Conservation (phyloP, 2,329 filamentous ascomycete species). For the Diaporthe batatas region DNA sequence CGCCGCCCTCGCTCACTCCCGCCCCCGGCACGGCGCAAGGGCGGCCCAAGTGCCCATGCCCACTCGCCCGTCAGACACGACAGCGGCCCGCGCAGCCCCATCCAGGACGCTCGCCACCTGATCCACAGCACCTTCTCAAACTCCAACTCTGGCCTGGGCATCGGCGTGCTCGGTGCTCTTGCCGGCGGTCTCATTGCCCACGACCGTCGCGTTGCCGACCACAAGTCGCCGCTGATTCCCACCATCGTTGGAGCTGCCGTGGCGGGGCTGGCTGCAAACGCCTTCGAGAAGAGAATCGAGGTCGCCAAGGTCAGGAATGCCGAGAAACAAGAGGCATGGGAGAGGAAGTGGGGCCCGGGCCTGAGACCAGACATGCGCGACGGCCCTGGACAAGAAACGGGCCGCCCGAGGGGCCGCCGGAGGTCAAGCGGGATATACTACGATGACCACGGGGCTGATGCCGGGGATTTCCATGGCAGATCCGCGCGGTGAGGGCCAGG, state of each 20-base stretch:
- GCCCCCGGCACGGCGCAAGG: conserved; percentile 39
- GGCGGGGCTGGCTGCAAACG: conserved; percentile 67
- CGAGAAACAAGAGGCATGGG: conserved; percentile 52
- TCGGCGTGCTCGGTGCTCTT: conserved; percentile 66
- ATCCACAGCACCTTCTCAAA: conserved; percentile 63
- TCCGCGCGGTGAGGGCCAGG: conserved; percentile 19
- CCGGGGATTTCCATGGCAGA: neutral
- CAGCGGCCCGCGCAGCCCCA: conserved; percentile 50
- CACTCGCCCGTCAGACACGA: conserved; percentile 44
- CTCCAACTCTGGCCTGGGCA: conserved; percentile 63
- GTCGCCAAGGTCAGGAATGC: conserved; percentile 52
- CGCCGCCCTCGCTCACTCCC: conserved; percentile 44
- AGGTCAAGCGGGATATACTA: conserved; percentile 7
- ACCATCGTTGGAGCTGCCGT: conserved; percentile 68
- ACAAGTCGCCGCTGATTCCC: conserved; percentile 57
- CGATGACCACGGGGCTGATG: neutral
- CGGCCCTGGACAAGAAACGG: neutral
- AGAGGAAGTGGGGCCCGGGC: conserved; percentile 48
- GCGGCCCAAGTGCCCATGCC: conserved; percentile 40
- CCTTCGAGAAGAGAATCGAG: conserved; percentile 60
- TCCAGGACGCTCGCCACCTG: conserved; percentile 56
- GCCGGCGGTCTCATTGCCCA: conserved; percentile 67
- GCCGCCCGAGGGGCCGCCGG: neutral
- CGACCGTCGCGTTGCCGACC: conserved; percentile 48
- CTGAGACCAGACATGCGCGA: conserved; percentile 12